Percentiles rank a stretch among this genome's conserved stretches.
Conservation (phyloP, 2,329 filamentous ascomycete species). For the Colletotrichum salicis region DNA sequence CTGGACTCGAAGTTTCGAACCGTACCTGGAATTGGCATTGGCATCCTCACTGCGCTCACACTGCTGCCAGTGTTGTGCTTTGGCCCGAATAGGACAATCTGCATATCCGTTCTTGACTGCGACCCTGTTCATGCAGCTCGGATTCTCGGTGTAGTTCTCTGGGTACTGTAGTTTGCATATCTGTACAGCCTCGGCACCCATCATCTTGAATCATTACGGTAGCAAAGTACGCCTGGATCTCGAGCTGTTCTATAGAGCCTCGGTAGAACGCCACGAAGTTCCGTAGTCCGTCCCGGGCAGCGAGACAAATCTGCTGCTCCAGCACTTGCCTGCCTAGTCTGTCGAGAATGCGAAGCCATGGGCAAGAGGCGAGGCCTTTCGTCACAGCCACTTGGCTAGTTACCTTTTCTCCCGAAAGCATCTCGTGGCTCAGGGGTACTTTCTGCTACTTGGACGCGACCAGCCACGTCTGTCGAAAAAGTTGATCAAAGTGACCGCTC, state of each 20-base stretch:
- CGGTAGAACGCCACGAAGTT: neutral
- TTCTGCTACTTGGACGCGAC: slow-evolving; percentile 10
- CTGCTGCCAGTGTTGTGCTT: slow-evolving; percentile 1
- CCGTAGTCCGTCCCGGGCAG: neutral
- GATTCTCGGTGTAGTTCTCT: neutral
- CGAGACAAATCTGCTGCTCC: neutral
- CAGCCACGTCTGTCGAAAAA: slow-evolving; percentile 4
- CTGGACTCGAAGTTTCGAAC: slow-evolving; percentile 7
- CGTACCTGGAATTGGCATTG: slow-evolving; percentile 13
- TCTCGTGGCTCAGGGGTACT: slow-evolving; percentile 15
- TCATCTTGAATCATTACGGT: too few species aligned
- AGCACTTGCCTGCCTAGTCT: neutral
- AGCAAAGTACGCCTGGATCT: neutral
- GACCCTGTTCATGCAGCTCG: slow-evolving; percentile 15
- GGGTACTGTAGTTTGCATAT: neutral
- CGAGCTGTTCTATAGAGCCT: neutral
- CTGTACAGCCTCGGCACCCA: neutral
- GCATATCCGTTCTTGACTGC: slow-evolving; percentile 17
- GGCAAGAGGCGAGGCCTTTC: neutral
- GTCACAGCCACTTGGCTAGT: neutral
- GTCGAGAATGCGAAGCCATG: neutral
- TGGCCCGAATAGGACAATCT: neutral
- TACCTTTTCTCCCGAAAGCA: neutral
- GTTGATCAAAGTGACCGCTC: neutral
- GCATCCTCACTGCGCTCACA: neutral